Base-by-base conservation (phyloP, 768 basidiomycete genomes). In the Podaxis rugospora region DNA sequence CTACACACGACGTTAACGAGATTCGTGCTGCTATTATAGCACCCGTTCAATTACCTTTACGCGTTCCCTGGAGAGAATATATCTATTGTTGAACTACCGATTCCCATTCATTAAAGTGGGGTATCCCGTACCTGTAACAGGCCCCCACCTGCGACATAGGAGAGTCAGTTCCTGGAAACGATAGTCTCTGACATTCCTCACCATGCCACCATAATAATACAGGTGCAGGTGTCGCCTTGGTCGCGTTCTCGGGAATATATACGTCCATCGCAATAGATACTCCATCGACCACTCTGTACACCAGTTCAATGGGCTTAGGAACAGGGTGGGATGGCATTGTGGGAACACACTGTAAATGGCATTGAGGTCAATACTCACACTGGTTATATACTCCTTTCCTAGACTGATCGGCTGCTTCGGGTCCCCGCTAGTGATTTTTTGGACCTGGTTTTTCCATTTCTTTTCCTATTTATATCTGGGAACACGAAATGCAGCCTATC, bases 181-280 rank as follows among this genome's bases (percentile, higher is more conserved):
- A 23, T 25, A 27, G 35, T 2, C 25, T 23, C 42, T 21, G 52
- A n/a, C 18, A 21, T 21, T 7, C 14, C 23, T 58, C 37, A 71
- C 75, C 75, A 62, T 76, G 75, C 74, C 74, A 76, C 75, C 75
- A 76, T 18, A 74, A 55, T 18, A 74, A 53, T 14, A 75, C 63
- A 0, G 75, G 74, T 2, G 61, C 73, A 35, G 69, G 71, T n/a
- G 60, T 64, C 21, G 66, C 65, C 59, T 67, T 65, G 2, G 71
- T 71, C 7, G 73, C 73, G 9, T 47, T 64, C 21, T 66, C 63
- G 0, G 75, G 75, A 1, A 76, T 25, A 61, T 74, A 76, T 5
- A 76, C 69, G 59, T 76, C 75, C 66, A 76, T 70, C 11, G 27
- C 56, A 11, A 75, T 69, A n/a, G 72, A 70, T 5, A 75, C 40